These are phyloP conservation scores for Sesbania bispinosa DNA, from an alignment of 306 rosid species.

Conservation along the genomic window DNA sequence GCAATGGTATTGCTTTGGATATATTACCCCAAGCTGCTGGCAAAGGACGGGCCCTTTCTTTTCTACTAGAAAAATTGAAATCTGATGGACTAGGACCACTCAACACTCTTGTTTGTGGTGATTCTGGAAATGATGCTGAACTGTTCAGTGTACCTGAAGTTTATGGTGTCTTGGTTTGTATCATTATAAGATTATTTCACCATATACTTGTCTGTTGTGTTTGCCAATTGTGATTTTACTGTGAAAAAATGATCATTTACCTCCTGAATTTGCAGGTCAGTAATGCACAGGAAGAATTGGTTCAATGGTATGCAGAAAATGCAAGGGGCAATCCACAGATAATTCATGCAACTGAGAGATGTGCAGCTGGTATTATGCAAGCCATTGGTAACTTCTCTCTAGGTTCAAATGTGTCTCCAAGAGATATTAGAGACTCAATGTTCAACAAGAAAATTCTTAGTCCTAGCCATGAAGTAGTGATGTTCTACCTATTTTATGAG, in stretches of 20 bases:
- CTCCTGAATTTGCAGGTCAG: slow-evolving; percentile 47
- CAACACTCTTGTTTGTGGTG: slow-evolving; percentile 87
- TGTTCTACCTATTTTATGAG: slow-evolving; percentile 62
- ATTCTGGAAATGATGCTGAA: slow-evolving; percentile 86
- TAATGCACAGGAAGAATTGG: slow-evolving; percentile 74
- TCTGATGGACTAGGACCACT: slow-evolving; percentile 41
- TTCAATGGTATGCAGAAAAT: slow-evolving; percentile 59
- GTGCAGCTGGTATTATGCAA: slow-evolving; percentile 83
- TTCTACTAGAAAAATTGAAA: slow-evolving; percentile 50
- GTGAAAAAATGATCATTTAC: background rate
- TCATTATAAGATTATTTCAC: slow-evolving; percentile 12
- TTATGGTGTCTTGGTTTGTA: slow-evolving; percentile 77
- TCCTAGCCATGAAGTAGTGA: slow-evolving; percentile 60
- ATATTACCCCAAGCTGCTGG: slow-evolving; percentile 76
- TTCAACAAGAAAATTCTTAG: slow-evolving; percentile 22
- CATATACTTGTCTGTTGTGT: background rate
- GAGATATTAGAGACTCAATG: slow-evolving; percentile 48
- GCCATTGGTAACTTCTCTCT: slow-evolving; percentile 62
- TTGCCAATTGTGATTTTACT: slow-evolving; percentile 10
- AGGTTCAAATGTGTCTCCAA: slow-evolving; percentile 72
- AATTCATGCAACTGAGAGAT: slow-evolving; percentile 64
- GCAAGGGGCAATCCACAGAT: slow-evolving; percentile 42
- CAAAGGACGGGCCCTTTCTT: slow-evolving; percentile 72
- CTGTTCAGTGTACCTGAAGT: slow-evolving; percentile 55
- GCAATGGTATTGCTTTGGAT: slow-evolving; percentile 73